phyloP scores from a whole-genome alignment of 2,329 filamentous ascomycete species.

The Neospermospora avenae region DNA sequence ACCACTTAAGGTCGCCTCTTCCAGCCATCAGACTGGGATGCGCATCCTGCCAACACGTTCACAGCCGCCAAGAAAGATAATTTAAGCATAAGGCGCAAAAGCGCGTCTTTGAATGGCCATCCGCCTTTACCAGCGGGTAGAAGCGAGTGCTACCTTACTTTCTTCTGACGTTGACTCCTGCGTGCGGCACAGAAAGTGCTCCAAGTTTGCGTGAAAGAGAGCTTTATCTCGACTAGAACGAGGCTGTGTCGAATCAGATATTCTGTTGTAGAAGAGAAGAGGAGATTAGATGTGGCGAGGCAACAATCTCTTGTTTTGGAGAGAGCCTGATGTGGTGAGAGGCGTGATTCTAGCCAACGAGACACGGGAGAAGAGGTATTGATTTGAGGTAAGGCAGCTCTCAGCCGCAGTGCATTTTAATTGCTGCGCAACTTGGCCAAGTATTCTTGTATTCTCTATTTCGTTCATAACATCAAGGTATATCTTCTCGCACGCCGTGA shows the following conservation, averaged over 20 bases:
- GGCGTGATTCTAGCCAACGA: background rate
- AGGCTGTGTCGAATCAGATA: background rate
- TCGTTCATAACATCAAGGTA: background rate
- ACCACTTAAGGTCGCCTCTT: background rate
- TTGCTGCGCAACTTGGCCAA: conserved; percentile 2
- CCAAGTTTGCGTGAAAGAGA: background rate
- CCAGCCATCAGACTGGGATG: background rate
- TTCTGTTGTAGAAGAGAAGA: no score
- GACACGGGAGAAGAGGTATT: background rate
- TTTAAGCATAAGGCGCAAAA: conserved; percentile 9
- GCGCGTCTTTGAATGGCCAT: background rate
- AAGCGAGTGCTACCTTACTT: background rate
- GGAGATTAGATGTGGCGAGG: background rate
- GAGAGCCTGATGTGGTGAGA: background rate
- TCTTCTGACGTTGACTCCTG: background rate
- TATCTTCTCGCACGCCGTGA: background rate
- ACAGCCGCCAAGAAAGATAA: conserved; percentile 1
- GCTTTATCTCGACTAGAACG: background rate
- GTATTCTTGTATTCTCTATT: background rate
- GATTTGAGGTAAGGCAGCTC: background rate
- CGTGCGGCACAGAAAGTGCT: background rate
- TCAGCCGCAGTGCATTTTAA: background rate
- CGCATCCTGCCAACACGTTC: background rate
- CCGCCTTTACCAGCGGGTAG: background rate
- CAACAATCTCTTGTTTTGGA: background rate